These are phyloP conservation scores for Viola pubescens DNA, from an alignment of 441 rosid species.

Conservation along the genomic window DNA sequence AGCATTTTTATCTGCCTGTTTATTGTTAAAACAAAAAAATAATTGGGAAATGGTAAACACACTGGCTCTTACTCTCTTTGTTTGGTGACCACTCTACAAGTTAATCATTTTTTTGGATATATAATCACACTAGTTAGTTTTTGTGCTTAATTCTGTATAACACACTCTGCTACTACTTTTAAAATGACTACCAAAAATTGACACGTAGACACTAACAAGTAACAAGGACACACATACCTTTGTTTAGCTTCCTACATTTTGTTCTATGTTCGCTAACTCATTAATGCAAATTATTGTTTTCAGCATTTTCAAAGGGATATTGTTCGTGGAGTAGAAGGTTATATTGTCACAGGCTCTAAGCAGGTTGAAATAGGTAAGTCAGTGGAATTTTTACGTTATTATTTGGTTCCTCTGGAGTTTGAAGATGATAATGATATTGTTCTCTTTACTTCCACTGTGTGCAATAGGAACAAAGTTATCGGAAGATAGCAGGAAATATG, in stretches of 20 bases:
- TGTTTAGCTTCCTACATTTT: not conserved
- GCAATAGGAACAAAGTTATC: slow-evolving; percentile 69
- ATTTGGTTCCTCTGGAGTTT: not conserved
- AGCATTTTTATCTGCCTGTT: not conserved
- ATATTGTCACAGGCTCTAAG: slow-evolving; percentile 72
- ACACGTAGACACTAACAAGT: too few species aligned
- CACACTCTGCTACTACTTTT: too few species aligned
- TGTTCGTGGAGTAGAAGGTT: slow-evolving; percentile 87
- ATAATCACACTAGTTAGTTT: too few species aligned
- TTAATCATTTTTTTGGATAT: too few species aligned
- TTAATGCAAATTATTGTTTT: slow-evolving; percentile 8
- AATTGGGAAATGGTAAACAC: too few species aligned
- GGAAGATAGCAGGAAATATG: slow-evolving; percentile 84
- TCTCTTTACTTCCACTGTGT: slow-evolving; percentile 12
- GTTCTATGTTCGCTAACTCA: not conserved
- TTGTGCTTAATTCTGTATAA: too few species aligned
- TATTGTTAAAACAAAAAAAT: too few species aligned
- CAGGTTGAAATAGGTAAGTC: slow-evolving; percentile 83
- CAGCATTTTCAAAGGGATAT: slow-evolving; percentile 92
- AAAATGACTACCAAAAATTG: too few species aligned
- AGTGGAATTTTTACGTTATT: slow-evolving; percentile 8
- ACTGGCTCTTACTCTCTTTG: too few species aligned
- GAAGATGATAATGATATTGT: slow-evolving; percentile 10
- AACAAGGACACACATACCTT: too few species aligned
- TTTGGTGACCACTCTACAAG: too few species aligned